Evolutionary conservation across 2,329 filamentous ascomycete genomes (phyloP).

Genomic region (Verticillium klebahnii): DNA sequence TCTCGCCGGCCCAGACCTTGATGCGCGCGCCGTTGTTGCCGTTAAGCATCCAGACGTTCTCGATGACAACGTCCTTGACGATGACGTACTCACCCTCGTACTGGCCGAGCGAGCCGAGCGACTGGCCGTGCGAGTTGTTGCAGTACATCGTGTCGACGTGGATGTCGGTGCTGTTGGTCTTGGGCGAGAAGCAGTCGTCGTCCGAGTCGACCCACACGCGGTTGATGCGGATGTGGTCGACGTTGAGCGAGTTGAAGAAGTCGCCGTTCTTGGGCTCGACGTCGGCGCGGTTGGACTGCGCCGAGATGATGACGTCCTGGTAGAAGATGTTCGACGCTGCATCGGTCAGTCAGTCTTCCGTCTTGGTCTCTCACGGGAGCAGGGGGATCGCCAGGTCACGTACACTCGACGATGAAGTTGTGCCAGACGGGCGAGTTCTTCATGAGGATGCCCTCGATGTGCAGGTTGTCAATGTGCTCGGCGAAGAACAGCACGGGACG

Average conservation of each 20-base stretch:
- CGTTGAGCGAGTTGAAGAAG: conserved; percentile 15
- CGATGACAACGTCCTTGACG: conserved; percentile 45
- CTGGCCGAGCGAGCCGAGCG: conserved; percentile 56
- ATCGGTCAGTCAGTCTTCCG: not conserved
- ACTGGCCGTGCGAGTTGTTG: conserved; percentile 57
- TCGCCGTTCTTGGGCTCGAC: conserved; percentile 60
- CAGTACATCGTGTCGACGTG: conserved; percentile 55
- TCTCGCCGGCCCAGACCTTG: conserved; percentile 55
- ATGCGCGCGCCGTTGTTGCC: conserved; percentile 55
- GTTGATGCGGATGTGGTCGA: conserved; percentile 11
- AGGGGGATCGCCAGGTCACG: not conserved
- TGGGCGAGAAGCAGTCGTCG: conserved; percentile 62
- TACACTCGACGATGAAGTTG: conserved; percentile 55
- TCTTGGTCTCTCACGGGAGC: not conserved
- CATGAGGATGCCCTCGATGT: conserved; percentile 53
- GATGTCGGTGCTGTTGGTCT: conserved; percentile 56
- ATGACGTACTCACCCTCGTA: conserved; percentile 40
- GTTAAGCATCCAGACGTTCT: conserved; percentile 48
- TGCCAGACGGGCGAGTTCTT: conserved; percentile 61
- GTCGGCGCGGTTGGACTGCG: conserved; percentile 54
- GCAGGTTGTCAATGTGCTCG: conserved; percentile 55
- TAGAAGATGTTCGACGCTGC: conserved; percentile 44
- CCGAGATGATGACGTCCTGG: conserved; percentile 49
- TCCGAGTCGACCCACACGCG: conserved; percentile 50
- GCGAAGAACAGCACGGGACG: conserved; percentile 58